These are phyloP conservation scores for Fusarium sambucinum DNA, from an alignment of 2,329 filamentous ascomycete genomes.

Conservation along the genomic window DNA sequence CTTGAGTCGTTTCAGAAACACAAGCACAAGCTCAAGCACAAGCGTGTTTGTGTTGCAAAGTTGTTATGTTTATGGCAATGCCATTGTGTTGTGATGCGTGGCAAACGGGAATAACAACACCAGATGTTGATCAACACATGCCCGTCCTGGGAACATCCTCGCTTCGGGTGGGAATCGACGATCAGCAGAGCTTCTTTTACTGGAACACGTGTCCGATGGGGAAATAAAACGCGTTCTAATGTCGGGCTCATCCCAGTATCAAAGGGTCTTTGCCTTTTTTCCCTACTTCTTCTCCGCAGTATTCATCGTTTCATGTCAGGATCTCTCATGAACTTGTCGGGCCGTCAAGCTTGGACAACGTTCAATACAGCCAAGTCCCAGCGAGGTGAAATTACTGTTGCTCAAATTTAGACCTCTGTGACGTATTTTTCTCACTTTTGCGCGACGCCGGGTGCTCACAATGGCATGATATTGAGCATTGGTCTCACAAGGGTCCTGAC, in stretches of 20 bases:
- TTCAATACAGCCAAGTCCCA: conserved; percentile 20
- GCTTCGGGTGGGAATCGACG: conserved; percentile 20
- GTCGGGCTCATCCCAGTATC: conserved; percentile 16
- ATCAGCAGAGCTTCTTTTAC: conserved; percentile 20
- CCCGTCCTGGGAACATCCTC: conserved; percentile 38
- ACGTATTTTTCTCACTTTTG: conserved; percentile 9
- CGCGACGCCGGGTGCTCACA: conserved; percentile 25
- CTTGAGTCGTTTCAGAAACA: background rate
- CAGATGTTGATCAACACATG: conserved; percentile 13
- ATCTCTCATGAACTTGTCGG: conserved; percentile 38
- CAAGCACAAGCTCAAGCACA: background rate
- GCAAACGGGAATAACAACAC: conserved; percentile 19
- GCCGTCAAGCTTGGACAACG: conserved; percentile 33
- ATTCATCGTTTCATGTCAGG: conserved; percentile 36
- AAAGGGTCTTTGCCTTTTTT: background rate
- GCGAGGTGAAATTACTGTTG: conserved; percentile 29
- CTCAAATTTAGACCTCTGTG: conserved; percentile 20
- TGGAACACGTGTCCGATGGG: conserved; percentile 41
- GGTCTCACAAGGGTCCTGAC: conserved; percentile 28
- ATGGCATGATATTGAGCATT: conserved; percentile 42
- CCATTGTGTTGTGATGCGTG: conserved; percentile 3
- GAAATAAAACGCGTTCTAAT: conserved; percentile 1
- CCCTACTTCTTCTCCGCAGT: conserved; percentile 24
- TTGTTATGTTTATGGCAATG: background rate
- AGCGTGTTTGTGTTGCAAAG: background rate